Conservation (phyloP, 2,329 filamentous ascomycete genomes). For the Didymella segeticola region DNA sequence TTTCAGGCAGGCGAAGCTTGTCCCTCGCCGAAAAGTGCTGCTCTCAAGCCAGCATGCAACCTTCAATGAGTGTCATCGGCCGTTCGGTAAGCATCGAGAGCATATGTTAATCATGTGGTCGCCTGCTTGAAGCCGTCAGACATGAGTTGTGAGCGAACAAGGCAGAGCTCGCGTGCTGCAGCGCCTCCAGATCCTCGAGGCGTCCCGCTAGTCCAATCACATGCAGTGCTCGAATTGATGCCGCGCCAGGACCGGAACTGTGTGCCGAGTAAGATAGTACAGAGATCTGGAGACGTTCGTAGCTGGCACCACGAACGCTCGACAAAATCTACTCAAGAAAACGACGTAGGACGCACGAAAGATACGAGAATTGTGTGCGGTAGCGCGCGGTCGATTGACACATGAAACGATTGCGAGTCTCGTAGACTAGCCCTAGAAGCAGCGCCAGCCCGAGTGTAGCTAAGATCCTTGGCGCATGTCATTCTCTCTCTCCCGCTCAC, state of each 20-base stretch:
- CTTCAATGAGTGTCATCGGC: neutral
- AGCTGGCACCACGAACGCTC: neutral
- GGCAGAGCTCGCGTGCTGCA: constrained; percentile 11
- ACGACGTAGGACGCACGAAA: neutral
- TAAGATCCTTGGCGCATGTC: constrained; percentile 20
- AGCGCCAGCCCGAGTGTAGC: constrained; percentile 13
- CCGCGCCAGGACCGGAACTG: constrained; percentile 7
- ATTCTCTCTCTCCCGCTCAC: constrained; percentile 17
- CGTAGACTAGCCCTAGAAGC: neutral
- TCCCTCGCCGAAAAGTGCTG: neutral
- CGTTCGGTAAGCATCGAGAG: neutral
- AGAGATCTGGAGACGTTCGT: neutral
- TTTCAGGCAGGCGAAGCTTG: constrained; percentile 12
- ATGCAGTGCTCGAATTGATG: constrained; percentile 2
- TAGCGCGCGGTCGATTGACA: neutral
- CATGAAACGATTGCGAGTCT: constrained; percentile 1
- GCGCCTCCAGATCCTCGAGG: constrained; percentile 5
- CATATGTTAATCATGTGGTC: neutral
- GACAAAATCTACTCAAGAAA: neutral
- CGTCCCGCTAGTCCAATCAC: constrained; percentile 12
- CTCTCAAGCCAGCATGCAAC: neutral
- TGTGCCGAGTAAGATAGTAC: neutral
- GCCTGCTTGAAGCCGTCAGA: neutral
- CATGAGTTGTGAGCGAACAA: neutral
- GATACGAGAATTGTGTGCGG: neutral